Conservation (phyloP, 2,329 filamentous ascomycete species). For the Bimuria novae-zelandiae region DNA sequence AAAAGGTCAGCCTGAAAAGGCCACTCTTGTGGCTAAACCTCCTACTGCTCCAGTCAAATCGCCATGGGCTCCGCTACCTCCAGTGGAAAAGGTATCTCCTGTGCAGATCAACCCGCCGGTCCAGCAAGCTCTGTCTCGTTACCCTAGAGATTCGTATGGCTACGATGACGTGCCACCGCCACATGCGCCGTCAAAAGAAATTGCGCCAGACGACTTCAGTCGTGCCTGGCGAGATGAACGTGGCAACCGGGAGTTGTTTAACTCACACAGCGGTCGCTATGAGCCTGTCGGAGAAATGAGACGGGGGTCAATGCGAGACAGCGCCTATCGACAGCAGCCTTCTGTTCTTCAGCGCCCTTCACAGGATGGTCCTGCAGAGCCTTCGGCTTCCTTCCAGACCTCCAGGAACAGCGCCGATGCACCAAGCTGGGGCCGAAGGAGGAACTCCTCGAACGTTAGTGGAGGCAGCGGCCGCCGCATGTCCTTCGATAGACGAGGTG, state of each 20-base stretch:
- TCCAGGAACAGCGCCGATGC: constrained; percentile 69
- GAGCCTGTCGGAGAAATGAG: constrained; percentile 81
- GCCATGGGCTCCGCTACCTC: constrained; percentile 86
- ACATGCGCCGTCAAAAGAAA: constrained; percentile 70
- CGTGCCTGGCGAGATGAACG: constrained; percentile 79
- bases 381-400: constrained; percentile 85
- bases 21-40: constrained; percentile 73
- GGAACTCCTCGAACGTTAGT: constrained; percentile 89
- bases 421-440: constrained; percentile 70
- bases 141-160: constrained; percentile 60
- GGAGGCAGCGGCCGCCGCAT: constrained; percentile 75
- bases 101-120: constrained; percentile 61
- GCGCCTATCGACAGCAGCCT: constrained; percentile 74
- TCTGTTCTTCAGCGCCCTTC: constrained; percentile 76
- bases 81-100: constrained; percentile 79
- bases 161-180: constrained; percentile 60
- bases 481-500: constrained; percentile 58
- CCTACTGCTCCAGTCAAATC: constrained; percentile 77
- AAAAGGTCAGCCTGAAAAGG: constrained; percentile 71
- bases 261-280: constrained; percentile 92
- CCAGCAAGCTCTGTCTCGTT: constrained; percentile 55
- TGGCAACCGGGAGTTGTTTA: constrained; percentile 78
- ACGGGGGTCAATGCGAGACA: constrained; percentile 68
- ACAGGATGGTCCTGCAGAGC: constrained; percentile 72
- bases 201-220: constrained; percentile 92